phyloP scores from a whole-genome alignment of 2,329 filamentous ascomycete species.

The Alternaria novae-zelandiae region DNA sequence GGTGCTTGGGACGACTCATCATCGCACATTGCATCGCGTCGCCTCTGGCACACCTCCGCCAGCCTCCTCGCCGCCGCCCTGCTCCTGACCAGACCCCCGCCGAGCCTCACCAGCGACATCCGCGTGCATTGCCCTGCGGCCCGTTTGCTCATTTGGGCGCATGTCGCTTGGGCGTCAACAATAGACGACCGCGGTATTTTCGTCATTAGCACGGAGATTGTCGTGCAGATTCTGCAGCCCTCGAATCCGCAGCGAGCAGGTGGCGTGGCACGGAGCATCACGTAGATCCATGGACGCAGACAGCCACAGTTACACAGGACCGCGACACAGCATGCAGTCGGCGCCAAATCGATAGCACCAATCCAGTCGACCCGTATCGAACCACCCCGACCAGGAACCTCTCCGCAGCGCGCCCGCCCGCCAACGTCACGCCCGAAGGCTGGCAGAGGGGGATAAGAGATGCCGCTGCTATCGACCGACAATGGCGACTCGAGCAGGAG shows the following conservation, averaged over 20 bases:
- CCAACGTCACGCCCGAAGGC: slow-evolving; percentile 10
- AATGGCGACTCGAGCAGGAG: slow-evolving; percentile 37
- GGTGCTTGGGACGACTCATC: slow-evolving; percentile 25
- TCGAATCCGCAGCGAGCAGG: neutral
- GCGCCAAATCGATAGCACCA: slow-evolving; percentile 40
- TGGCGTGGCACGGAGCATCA: slow-evolving; percentile 17
- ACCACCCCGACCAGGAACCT: slow-evolving; percentile 10
- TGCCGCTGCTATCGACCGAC: slow-evolving; percentile 37
- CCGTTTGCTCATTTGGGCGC: slow-evolving; percentile 9
- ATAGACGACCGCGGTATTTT: slow-evolving; percentile 10
- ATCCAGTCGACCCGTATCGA: slow-evolving; percentile 21
- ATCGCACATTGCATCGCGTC: slow-evolving; percentile 8
- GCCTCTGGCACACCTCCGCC: slow-evolving; percentile 6
- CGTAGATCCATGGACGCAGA: slow-evolving; percentile 34
- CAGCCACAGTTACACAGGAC: slow-evolving; percentile 37
- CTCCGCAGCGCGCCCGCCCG: slow-evolving; percentile 14
- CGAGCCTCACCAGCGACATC: neutral
- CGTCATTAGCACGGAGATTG: slow-evolving; percentile 13
- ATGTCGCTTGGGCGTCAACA: slow-evolving; percentile 40
- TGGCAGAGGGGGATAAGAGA: slow-evolving; percentile 15
- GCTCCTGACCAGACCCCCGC: slow-evolving; percentile 19
- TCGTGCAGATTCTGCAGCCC: neutral
- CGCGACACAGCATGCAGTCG: slow-evolving; percentile 42
- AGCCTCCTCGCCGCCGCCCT: slow-evolving; percentile 25
- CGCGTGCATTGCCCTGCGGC: slow-evolving; percentile 13